Evolutionary conservation across 2,329 filamentous ascomycete genomes (phyloP), one percentile per base, ranked within the genome.

Genomic region (Cordyceps javanica): DNA sequence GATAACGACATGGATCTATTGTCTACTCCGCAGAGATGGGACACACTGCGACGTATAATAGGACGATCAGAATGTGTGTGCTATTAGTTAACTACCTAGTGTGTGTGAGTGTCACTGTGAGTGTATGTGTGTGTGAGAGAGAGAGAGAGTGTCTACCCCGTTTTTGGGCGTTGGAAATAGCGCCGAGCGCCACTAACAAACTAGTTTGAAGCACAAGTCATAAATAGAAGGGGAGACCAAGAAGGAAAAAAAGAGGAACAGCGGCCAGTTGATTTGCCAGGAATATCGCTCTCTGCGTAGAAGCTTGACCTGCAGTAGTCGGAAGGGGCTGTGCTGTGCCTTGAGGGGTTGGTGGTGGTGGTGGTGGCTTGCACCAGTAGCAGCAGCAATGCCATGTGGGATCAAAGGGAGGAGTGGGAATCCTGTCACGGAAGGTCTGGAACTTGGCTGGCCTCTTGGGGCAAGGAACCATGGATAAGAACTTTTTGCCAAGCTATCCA

Each of bases 301-400:
- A 38, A n/a, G 7, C 7, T 7, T 32, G 50, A 25, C 52, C 52
- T 55, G 52, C 52, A 55, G 52, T 55, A 45, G 52, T 9, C 11
- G n/a, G 19, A 34, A 26, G 36, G 51, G 41, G 48, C n/a, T n/a
- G n/a, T n/a, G n/a, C 30, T 45, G 41, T 45, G 41, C 49, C 49
- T 45, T 28, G 38, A 11, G 26, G 30, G 46, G 28, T 16, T 50
- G 32, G 30, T 11, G 19, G n/a, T 42, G 21, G 30, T 46, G 45
- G 16, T 14, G 19, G 50, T 41, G 50, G 36, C 32, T 51, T 39
- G 48, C 21, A n/a, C 7, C 13, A 21, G 13, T 11, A 14, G n/a
- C n/a, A n/a, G n/a, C n/a, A n/a, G n/a, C n/a, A n/a, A n/a, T n/a
- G n/a, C n/a, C n/a, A n/a, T n/a, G 34, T 36, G 34, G 34, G 13